These are phyloP conservation scores for sunflower (Helianthus annuus) DNA, from an alignment of 129 eudicot genomes.

Conservation along the genomic window DNA sequence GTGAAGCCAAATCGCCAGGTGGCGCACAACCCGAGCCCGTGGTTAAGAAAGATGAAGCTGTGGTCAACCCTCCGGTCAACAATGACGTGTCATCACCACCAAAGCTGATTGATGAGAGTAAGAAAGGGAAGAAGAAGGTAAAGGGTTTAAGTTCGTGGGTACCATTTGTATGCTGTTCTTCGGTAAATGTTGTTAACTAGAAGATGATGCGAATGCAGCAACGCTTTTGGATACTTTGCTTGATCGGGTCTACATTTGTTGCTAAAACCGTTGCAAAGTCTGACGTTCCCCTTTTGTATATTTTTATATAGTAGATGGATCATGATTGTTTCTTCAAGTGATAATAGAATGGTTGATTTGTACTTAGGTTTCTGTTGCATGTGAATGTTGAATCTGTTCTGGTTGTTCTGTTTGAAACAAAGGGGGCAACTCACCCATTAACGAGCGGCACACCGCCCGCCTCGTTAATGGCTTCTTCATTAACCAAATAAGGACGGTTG, in stretches of 20 bases:
- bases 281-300: constrained; percentile 16
- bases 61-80: constrained; percentile 24
- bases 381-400: too few species aligned
- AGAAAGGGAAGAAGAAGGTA: constrained; percentile 65
- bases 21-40: constrained; percentile 25
- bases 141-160: constrained; percentile 67
- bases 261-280: not conserved
- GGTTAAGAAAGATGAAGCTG: constrained; percentile 39
- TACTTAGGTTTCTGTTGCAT: not conserved
- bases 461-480: too few species aligned
- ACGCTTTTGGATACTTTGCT: constrained; percentile 4
- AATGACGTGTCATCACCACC: constrained; percentile 71
- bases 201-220: constrained; percentile 1
- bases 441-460: too few species aligned
- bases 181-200: constrained; percentile 48
- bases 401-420: too few species aligned
- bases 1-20: constrained; percentile 61
- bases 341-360: constrained; percentile 26
- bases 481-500: too few species aligned
- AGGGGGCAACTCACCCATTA: too few species aligned
- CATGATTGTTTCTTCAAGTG: constrained; percentile 19
- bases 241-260: constrained; percentile 1
- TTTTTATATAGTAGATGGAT: constrained; percentile 28
- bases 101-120: constrained; percentile 54
- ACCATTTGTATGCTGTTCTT: constrained; percentile 86